Evolutionary conservation across 331 rosid species (phyloP), one percentile per base, ranked within the genome.

Genomic region (Acacia pycnantha): DNA sequence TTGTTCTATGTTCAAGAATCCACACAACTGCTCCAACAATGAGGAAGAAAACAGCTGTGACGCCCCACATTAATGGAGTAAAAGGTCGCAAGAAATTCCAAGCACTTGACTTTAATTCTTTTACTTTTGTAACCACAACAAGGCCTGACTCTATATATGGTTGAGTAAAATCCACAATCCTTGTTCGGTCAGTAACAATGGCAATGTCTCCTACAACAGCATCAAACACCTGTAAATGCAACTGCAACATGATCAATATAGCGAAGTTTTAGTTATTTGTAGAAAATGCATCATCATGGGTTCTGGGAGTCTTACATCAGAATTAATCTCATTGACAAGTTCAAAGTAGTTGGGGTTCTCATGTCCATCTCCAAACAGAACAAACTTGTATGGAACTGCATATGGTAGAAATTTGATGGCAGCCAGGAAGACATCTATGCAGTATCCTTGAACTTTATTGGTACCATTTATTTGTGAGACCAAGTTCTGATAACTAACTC

Each of bases 61-160:
- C 90, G 12, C 84, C 78, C 98, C 97, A 94, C 98, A 91, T 89
- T 16, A 29, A 73, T 48, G 86, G 86, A 74, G 84, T 85, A 86
- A 92, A 94, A 47, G 97, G 97, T 74, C 89, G 82, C 75, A 92
- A 82, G 89, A 94, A 94, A 73, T 94, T 90, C 98, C 97, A 94
- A 48, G 94, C 91, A 78, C 88, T 87, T 74, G 91, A 81, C 75
- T 91, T 89, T 86, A 82, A 29, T 74, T 69, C 88, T 73, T 86
- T 86, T 40, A 90, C 85, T 19, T 94, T 91, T 14, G 94, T 93
- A 50, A 94, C 92, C 44, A 91, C 90, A 76, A 94, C 91, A 81
- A 92, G 93, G 58, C 97, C 97, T 51, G 97, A 92, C 82, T 90
- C 89, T 78, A 74, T 82, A 77, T 81, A 94, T 70, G 98, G 98